Evolutionary conservation across 352 stramenopile genomes (phyloP).

Genomic region (Phytophthora sansomeana): DNA sequence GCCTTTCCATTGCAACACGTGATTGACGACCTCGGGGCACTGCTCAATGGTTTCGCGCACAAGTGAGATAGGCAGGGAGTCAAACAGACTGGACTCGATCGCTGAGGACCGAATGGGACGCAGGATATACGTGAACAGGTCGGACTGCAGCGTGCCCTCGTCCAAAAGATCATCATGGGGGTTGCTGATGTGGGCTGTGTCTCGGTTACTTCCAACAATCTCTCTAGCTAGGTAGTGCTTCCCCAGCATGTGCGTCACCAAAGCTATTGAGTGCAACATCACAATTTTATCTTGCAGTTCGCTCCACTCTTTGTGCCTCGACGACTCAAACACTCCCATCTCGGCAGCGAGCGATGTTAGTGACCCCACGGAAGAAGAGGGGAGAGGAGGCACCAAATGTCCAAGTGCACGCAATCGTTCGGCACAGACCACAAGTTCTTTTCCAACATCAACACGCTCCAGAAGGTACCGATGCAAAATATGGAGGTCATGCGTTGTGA

Average conservation of each 20-base stretch:
- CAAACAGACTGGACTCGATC: constrained; percentile 81
- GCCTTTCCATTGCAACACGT: constrained; percentile 81
- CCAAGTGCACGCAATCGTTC: constrained; percentile 42
- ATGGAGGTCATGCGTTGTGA: constrained; percentile 48
- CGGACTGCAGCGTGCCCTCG: constrained; percentile 55
- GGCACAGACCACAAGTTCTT: constrained; percentile 39
- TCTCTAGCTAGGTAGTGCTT: constrained; percentile 59
- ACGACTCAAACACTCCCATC: constrained; percentile 52
- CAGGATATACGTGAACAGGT: constrained; percentile 85
- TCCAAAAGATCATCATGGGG: constrained; percentile 50
- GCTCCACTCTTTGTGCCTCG: constrained; percentile 59
- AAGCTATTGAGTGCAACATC: constrained; percentile 60
- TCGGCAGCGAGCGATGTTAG: constrained; percentile 9
- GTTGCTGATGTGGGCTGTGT: background rate
- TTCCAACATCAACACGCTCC: constrained; percentile 34
- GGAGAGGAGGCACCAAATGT: constrained; percentile 28
- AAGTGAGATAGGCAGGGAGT: constrained; percentile 77
- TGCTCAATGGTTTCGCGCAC: constrained; percentile 82
- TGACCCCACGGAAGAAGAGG: constrained; percentile 10
- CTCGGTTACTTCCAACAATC: constrained; percentile 1
- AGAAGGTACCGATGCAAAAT: constrained; percentile 47
- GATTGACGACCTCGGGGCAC: constrained; percentile 80
- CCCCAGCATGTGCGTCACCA: constrained; percentile 66
- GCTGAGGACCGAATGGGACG: constrained; percentile 79
- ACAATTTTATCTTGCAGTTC: constrained; percentile 60